phyloP scores from a whole-genome alignment of 192 early-diverging fungal genomes.

The Coemansia sp. region DNA sequence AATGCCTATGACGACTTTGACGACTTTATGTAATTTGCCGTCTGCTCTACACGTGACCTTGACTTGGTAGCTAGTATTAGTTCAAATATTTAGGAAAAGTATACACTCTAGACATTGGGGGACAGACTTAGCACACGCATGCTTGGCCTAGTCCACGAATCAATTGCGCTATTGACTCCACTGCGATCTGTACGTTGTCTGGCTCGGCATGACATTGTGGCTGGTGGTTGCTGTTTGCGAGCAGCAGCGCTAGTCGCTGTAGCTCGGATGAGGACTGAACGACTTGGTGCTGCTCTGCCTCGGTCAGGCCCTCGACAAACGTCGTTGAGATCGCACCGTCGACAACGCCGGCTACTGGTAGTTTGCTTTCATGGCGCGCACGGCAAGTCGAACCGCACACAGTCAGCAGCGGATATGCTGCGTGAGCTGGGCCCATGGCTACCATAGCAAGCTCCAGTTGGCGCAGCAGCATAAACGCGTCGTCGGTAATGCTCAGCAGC shows the following conservation, averaged over 20 bases:
- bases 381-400: constrained; percentile 16
- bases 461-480: constrained; percentile 22
- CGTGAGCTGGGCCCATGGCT: constrained; percentile 18
- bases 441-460: constrained; percentile 35
- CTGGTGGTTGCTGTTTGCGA: not conserved
- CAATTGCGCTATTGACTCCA: constrained; percentile 14
- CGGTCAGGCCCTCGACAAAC: constrained; percentile 22
- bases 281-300: constrained; percentile 33
- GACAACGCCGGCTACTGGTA: constrained; percentile 12
- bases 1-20: constrained; percentile 59
- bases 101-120: not conserved
- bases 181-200: not conserved
- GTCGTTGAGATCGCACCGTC: constrained; percentile 27
- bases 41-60: not conserved
- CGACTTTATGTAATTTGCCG: constrained; percentile 61
- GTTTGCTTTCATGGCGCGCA: not conserved
- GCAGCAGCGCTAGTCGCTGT: constrained; percentile 4
- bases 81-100: not conserved
- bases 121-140: constrained; percentile 7
- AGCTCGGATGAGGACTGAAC: constrained; percentile 27
- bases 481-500: constrained; percentile 24
- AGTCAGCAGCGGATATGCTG: constrained; percentile 36
- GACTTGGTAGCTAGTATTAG: not conserved
- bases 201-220: not conserved
- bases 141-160: constrained; percentile 10